Conservation (phyloP, 192 early-diverging fungal genomes). For the Lobosporangium transversale region DNA sequence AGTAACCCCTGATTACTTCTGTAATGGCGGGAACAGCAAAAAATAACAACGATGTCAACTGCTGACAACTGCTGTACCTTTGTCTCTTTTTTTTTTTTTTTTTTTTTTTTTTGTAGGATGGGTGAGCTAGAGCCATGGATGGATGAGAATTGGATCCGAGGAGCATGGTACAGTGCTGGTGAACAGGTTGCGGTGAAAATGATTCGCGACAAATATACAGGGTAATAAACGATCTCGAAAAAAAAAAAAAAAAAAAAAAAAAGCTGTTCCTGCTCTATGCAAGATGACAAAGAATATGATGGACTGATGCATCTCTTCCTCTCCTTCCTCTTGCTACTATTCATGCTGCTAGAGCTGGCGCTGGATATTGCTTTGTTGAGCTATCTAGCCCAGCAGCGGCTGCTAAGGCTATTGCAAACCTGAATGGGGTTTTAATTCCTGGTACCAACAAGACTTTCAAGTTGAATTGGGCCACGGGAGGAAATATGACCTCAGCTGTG, state of each 20-base stretch:
- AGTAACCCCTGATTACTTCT: no score
- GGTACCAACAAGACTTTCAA: constrained; percentile 85
- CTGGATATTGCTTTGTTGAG: constrained; percentile 97
- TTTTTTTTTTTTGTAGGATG: constrained; percentile 71
- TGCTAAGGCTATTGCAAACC: constrained; percentile 70
- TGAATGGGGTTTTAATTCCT: constrained; percentile 88
- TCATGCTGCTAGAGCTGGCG: constrained; percentile 54
- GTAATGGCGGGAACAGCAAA: no score
- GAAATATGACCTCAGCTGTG: constrained; percentile 48
- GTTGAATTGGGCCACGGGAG: constrained; percentile 95
- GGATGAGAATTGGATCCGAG: constrained; percentile 92
- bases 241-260: no score
- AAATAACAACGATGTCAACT: no score
- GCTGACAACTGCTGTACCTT: constrained; percentile 5
- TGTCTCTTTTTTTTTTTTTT: background rate
- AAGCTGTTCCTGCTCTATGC: no score
- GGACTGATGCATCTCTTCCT: no score
- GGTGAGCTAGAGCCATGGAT: constrained; percentile 98
- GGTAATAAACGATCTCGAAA: constrained; percentile 66
- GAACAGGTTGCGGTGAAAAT: constrained; percentile 92
- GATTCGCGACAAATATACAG: constrained; percentile 92
- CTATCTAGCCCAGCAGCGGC: constrained; percentile 76
- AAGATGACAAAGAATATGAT: no score
- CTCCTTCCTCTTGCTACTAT: background rate
- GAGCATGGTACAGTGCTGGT: constrained; percentile 85